Evolutionary conservation across 2,329 filamentous ascomycete species (phyloP), one percentile per base, ranked within the genome.

Genomic region (Aspergillus sclerotialis): DNA sequence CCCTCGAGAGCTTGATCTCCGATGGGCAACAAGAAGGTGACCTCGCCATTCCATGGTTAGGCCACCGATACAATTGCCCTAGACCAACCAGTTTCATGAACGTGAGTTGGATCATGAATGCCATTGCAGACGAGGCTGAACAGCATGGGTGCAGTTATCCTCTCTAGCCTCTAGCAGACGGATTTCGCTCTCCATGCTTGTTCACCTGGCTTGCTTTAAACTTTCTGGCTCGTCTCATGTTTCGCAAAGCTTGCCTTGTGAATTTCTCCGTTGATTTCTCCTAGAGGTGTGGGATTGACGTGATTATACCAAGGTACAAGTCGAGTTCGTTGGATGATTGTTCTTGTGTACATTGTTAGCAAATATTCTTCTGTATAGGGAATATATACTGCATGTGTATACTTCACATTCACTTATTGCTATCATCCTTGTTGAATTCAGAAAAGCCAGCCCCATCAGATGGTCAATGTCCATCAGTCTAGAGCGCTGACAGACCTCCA

Each of bases 31-130:
- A 73, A 77, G 73, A 77, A 76, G 69, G 71, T 69, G 67, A 56
- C 65, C 58, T 55, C 58, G 60, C 62, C 58, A 38, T 56, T 43
- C 51, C 47, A 59, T 72, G 70, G 65, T 59, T 60, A 58, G 58
- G 65, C 60, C 67, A 69, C 65, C 69, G 73, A 77, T 77, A 77
- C 73, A 70, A 68, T 55, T 71, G 65, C 70, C 73, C 71, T 51
- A 77, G 43, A 77, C 54, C 37, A 50, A 70, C 52, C n/a, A n/a
- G n/a, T n/a, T 36, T 29, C 26, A 23, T 36, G 16, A 29, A 28
- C 26, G 32, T 45, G 27, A 23, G 10, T 16, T 12, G 18, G 28
- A 28, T 26, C 27, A 33, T 21, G 33, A 35, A 16, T 19, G 23
- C 19, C 19, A 23, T 29, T 21, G 39, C 33, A 23, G 16, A 13